Conservation (phyloP, 129 eudicot species). For the Dittrichia graveolens region DNA sequence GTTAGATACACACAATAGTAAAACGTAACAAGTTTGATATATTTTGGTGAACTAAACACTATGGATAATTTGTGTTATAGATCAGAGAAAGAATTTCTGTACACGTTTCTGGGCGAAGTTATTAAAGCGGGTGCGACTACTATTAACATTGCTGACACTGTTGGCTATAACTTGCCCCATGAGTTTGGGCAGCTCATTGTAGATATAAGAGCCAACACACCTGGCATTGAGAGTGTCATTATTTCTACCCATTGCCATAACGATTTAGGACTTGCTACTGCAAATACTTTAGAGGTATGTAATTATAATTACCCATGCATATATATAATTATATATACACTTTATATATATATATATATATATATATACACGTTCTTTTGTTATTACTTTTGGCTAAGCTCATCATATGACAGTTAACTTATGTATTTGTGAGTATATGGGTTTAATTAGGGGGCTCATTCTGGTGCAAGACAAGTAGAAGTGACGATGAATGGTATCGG, state of each 20-base stretch:
- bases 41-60: no score
- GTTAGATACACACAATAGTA: no score
- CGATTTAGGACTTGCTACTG: constrained; percentile 42
- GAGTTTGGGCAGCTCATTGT: constrained; percentile 32
- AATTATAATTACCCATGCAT: no score
- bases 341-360: no score
- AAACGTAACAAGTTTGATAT: no score
- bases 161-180: constrained; percentile 23
- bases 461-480: constrained; percentile 38
- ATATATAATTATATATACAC: no score
- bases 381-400: no score
- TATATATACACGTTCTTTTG: no score
- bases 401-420: neutral
- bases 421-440: neutral
- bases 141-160: constrained; percentile 25
- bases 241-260: constrained; percentile 39
- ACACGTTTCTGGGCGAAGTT: constrained; percentile 23
- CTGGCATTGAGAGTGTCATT: constrained; percentile 38
- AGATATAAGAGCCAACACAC: constrained; percentile 30
- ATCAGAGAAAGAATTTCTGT: constrained; percentile 27
- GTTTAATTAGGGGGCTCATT: constrained; percentile 14
- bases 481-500: constrained; percentile 40
- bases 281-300: constrained; percentile 40
- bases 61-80: neutral
- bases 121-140: constrained; percentile 36